Percentiles rank a stretch among this genome's conserved stretches.
phyloP scores from a whole-genome alignment of 257 asterid species.

The Plantago ovata region DNA sequence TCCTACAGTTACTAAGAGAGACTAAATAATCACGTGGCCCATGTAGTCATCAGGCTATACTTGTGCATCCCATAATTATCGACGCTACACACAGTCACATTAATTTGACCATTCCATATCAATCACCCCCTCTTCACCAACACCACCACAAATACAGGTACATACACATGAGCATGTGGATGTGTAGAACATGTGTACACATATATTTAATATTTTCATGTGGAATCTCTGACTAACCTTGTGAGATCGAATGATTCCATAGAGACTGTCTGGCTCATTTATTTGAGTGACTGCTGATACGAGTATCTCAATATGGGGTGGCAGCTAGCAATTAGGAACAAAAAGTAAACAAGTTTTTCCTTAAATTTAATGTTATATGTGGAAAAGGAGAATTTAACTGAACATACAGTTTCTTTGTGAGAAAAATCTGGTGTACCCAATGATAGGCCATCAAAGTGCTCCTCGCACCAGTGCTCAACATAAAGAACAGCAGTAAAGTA shows the following conservation, averaged over 20 bases:
- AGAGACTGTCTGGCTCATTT: conserved; percentile 95
- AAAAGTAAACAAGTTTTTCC: conserved; percentile 16
- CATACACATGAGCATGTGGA: too few relatives aligned
- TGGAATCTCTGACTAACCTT: conserved; percentile 49
- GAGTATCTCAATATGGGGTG: conserved; percentile 76
- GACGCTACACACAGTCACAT: too few relatives aligned
- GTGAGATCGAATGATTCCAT: conserved; percentile 92
- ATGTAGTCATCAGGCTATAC: too few relatives aligned
- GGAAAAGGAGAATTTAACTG: conserved; percentile 8
- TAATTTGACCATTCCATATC: too few relatives aligned
- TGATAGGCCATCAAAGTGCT: conserved; percentile 65
- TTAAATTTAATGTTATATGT: conserved; percentile 10
- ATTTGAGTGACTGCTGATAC: conserved; percentile 86
- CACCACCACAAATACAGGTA: too few relatives aligned
- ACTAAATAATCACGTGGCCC: too few relatives aligned
- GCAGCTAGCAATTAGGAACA: conserved; percentile 54
- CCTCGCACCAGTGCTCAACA: conserved; percentile 98
- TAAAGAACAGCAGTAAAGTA: conserved; percentile 90
- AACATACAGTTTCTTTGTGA: conserved; percentile 76
- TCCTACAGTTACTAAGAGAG: too few relatives aligned
- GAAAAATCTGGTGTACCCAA: conserved; percentile 95
- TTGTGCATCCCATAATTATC: too few relatives aligned
- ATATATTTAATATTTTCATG: neutral
- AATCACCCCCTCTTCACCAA: too few relatives aligned
- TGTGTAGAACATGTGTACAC: too few relatives aligned